Evolutionary conservation across 345 rosid species (phyloP).

Genomic region (Gossypium longicalyx): DNA sequence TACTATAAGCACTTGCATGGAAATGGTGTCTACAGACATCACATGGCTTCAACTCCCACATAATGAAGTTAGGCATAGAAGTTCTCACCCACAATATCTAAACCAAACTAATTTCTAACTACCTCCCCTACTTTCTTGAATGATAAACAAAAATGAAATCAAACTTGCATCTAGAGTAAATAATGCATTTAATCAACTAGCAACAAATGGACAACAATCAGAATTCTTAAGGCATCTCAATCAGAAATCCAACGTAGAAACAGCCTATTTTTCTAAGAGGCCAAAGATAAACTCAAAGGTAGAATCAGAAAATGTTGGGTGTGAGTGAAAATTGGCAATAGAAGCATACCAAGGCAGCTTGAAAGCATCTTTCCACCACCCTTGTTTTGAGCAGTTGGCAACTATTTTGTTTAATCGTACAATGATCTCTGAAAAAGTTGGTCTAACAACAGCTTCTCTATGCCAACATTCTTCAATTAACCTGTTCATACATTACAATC

Average conservation of each 20-base stretch:
- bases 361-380: slow-evolving; percentile 95
- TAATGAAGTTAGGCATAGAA: neutral
- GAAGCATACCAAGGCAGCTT: slow-evolving; percentile 86
- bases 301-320: neutral
- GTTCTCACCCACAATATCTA: neutral
- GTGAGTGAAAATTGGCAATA: neutral
- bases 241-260: neutral
- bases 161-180: neutral
- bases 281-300: neutral
- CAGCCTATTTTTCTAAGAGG: neutral
- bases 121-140: neutral
- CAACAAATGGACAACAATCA: neutral
- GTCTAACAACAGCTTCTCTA: slow-evolving; percentile 52
- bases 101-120: neutral
- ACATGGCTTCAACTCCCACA: neutral
- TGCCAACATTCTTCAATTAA: slow-evolving; percentile 93
- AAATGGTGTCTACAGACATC: neutral
- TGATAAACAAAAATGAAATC: neutral
- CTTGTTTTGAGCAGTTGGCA: slow-evolving; percentile 68
- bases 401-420: slow-evolving; percentile 70
- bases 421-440: slow-evolving; percentile 76
- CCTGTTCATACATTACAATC: slow-evolving; percentile 32
- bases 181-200: neutral
- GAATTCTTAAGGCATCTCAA: neutral
- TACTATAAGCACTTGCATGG: neutral